phyloP scores from a whole-genome alignment of 106 monocot species.

The Iris macrosiphon region DNA sequence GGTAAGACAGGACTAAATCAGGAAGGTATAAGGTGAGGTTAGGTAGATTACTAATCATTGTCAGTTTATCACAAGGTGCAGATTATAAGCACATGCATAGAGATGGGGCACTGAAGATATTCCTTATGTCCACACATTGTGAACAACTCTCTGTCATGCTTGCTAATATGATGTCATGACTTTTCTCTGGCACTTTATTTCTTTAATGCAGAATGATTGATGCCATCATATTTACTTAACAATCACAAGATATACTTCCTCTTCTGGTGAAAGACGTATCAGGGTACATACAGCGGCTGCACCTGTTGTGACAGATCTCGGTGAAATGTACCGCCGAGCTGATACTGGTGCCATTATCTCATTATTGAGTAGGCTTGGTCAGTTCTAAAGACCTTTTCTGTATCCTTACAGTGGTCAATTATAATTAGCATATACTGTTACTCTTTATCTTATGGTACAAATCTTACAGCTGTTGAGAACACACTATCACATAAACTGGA shows the following conservation, averaged over 20 bases:
- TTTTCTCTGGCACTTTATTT: too few relatives aligned
- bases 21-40: too few relatives aligned
- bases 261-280: constrained; percentile 90
- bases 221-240: constrained; percentile 38
- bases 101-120: too few relatives aligned
- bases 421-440: not conserved
- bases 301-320: constrained; percentile 89
- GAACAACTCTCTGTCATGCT: too few relatives aligned
- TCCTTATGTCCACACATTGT: too few relatives aligned
- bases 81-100: too few relatives aligned
- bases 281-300: constrained; percentile 92
- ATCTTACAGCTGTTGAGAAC: constrained; percentile 80
- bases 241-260: constrained; percentile 73
- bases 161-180: too few relatives aligned
- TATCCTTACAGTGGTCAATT: too few relatives aligned
- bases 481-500: constrained; percentile 75
- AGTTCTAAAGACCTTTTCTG: constrained; percentile 3
- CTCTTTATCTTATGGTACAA: not conserved
- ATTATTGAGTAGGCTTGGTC: constrained; percentile 74
- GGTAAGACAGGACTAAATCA: too few relatives aligned
- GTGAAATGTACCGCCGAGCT: constrained; percentile 96
- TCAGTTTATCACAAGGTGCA: too few relatives aligned
- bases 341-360: constrained; percentile 80
- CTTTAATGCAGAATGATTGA: not conserved
- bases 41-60: too few relatives aligned